phyloP scores from a whole-genome alignment of 371 early-diverging fungal species.

The Dentiscutata heterogama region DNA sequence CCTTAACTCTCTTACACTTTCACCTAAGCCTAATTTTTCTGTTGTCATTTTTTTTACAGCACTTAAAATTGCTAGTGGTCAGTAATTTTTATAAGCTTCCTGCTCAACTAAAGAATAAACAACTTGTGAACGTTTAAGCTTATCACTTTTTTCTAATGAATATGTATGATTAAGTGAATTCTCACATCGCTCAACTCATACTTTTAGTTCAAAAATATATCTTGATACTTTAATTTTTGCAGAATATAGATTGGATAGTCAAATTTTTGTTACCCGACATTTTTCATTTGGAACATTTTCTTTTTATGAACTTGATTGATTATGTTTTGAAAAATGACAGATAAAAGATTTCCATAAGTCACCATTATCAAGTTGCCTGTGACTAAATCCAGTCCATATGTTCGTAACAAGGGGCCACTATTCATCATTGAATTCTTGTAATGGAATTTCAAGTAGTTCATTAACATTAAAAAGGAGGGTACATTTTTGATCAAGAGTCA shows the following conservation, averaged over 20 bases:
- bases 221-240: conserved; percentile 6
- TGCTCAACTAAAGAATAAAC: conserved; percentile 32
- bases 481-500: too few species aligned
- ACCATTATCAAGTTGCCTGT: too few species aligned
- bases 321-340: too few species aligned
- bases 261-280: too few species aligned
- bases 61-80: conserved; percentile 27
- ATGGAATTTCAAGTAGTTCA: too few species aligned
- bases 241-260: not conserved
- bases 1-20: conserved; percentile 7
- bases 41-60: conserved; percentile 19
- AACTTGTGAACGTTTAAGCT: not conserved
- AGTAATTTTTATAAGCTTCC: conserved; percentile 38
- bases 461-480: too few species aligned
- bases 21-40: conserved; percentile 30
- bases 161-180: not conserved
- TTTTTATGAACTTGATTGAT: too few species aligned
- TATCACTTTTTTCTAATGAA: not conserved
- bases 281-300: too few species aligned
- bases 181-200: not conserved
- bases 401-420: too few species aligned
- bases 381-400: too few species aligned
- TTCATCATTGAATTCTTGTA: too few species aligned
- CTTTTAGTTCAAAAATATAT: not conserved
- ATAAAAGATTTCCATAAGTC: too few species aligned